phyloP scores from a whole-genome alignment of 768 basidiomycete genomes.

The Boletus sp. region DNA sequence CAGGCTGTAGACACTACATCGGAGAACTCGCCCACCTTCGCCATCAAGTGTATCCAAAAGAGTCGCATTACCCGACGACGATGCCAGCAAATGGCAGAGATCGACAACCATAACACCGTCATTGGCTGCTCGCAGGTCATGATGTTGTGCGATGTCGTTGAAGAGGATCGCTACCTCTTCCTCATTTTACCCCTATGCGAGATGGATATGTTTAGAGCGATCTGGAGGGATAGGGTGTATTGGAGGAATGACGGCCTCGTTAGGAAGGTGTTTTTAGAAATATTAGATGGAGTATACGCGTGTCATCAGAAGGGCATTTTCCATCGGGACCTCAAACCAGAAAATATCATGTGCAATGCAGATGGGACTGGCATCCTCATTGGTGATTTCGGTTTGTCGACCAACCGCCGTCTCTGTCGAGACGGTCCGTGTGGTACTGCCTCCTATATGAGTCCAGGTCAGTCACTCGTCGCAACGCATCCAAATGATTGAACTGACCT shows the following conservation, averaged over 20 bases:
- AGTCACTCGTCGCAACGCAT: constrained; percentile 19
- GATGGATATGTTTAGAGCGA: constrained; percentile 62
- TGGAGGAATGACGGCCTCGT: constrained; percentile 58
- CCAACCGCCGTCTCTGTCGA: constrained; percentile 37
- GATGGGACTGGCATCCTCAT: constrained; percentile 55
- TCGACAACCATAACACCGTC: constrained; percentile 49
- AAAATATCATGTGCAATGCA: constrained; percentile 65
- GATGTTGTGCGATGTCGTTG: constrained; percentile 58
- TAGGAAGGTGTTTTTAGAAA: constrained; percentile 64
- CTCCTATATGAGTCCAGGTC: constrained; percentile 71
- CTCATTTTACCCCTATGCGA: constrained; percentile 58
- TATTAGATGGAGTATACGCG: constrained; percentile 73
- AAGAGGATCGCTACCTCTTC: constrained; percentile 58
- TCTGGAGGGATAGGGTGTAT: constrained; percentile 50
- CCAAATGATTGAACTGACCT: constrained; percentile 3
- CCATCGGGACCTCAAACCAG: constrained; percentile 88
- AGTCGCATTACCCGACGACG: constrained; percentile 48
- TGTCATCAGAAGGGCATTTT: constrained; percentile 70
- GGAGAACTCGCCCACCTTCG: constrained; percentile 43
- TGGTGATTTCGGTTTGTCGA: constrained; percentile 77
- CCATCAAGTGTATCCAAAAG: constrained; percentile 72
- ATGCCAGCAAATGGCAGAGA: constrained; percentile 65
- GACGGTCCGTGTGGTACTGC: constrained; percentile 60
- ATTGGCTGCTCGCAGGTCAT: constrained; percentile 53
- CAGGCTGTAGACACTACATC: constrained; percentile 54